Conservation (phyloP, 768 basidiomycete genomes). For the Tylopilus vinaceipallidus region DNA sequence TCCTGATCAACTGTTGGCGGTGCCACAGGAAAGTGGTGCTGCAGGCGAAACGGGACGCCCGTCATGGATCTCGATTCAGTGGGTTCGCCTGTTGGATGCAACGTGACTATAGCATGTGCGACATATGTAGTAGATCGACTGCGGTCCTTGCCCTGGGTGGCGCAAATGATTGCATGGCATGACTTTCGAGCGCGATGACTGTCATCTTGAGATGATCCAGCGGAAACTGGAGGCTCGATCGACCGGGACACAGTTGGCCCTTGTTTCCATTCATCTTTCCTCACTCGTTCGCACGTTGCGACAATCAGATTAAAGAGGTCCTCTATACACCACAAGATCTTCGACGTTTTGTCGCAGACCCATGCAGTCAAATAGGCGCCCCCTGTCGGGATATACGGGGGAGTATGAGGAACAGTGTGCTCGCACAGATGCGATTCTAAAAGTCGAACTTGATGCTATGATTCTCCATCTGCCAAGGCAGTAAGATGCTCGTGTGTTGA, state of each 20-base stretch:
- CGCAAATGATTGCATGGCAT: too few species aligned
- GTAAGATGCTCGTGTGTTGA: not conserved
- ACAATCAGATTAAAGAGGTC: not conserved
- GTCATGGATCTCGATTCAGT: constrained; percentile 44
- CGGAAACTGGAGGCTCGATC: too few species aligned
- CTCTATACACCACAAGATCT: not conserved
- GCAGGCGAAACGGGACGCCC: constrained; percentile 13
- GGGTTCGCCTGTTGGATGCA: constrained; percentile 40
- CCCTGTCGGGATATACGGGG: too few species aligned
- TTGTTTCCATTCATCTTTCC: not conserved
- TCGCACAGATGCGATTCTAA: constrained; percentile 17
- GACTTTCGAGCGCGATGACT: too few species aligned
- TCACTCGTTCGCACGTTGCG: not conserved
- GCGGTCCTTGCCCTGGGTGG: not conserved
- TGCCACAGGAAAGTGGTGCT: constrained; percentile 9
- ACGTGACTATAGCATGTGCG: constrained; percentile 1
- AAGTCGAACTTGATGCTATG: constrained; percentile 86
- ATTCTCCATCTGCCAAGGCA: constrained; percentile 57
- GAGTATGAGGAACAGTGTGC: not conserved
- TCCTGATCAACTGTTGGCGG: constrained; percentile 25
- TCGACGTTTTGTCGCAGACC: not conserved
- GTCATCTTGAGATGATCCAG: too few species aligned
- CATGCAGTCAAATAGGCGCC: too few species aligned
- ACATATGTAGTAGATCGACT: too few species aligned
- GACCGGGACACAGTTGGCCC: not conserved